These are phyloP conservation scores for Naematelia aurantialba DNA, from an alignment of 768 basidiomycete species.

Conservation along the genomic window DNA sequence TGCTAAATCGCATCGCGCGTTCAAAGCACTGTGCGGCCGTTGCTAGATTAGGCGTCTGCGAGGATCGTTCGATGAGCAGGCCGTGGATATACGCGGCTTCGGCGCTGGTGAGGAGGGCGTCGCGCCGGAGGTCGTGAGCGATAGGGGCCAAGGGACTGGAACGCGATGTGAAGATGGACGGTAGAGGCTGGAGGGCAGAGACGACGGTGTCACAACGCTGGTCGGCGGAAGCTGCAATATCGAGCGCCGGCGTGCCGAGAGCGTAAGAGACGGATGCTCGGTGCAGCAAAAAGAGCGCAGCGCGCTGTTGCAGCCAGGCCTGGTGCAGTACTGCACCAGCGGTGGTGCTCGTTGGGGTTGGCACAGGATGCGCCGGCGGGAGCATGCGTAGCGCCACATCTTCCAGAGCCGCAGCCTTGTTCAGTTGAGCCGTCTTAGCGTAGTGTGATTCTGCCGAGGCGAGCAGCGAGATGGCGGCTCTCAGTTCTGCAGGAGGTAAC, in stretches of 20 bases:
- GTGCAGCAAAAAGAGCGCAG: conserved; percentile 36
- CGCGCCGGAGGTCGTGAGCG: conserved; percentile 32
- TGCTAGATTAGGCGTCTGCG: conserved; percentile 22
- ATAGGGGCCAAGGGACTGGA: conserved; percentile 8
- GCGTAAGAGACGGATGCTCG: conserved; percentile 38
- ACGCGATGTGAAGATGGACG: conserved; percentile 5
- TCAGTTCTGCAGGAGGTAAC: conserved; percentile 28
- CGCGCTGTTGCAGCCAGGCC: conserved; percentile 37
- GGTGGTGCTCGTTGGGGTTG: conserved; percentile 12
- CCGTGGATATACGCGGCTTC: conserved; percentile 35
- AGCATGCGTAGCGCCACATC: conserved; percentile 28
- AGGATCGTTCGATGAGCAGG: conserved; percentile 26
- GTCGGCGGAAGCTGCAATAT: conserved; percentile 13
- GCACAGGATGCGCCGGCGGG: conserved; percentile 2
- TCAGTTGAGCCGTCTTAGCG: conserved; percentile 23
- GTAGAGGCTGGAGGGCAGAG: conserved; percentile 7
- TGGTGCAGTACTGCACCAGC: conserved; percentile 31
- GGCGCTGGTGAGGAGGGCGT: conserved; percentile 35
- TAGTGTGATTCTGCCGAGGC: conserved; percentile 35
- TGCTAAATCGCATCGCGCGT: conserved; percentile 35
- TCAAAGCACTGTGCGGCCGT: conserved; percentile 40
- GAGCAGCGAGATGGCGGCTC: conserved; percentile 41
- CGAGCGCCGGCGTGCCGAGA: conserved; percentile 12
- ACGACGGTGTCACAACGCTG: conserved; percentile 11
- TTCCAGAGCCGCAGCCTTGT: conserved; percentile 28